Percentiles rank a stretch among this genome's conserved stretches.
These are phyloP conservation scores for Chenopodium formosanum DNA, from an alignment of 148 eudicot species.

Conservation along the genomic window DNA sequence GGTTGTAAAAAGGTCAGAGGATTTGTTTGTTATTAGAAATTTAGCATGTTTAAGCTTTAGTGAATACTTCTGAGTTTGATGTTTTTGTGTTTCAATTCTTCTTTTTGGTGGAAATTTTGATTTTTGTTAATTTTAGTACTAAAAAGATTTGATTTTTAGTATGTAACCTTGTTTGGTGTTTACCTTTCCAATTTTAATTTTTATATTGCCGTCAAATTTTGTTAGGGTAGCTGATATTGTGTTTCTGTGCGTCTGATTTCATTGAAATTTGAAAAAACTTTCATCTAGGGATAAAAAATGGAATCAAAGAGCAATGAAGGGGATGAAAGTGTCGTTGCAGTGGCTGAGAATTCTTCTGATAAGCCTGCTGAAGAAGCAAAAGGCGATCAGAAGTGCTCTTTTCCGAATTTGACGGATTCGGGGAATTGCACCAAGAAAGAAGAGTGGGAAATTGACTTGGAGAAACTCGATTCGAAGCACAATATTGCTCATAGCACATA, in stretches of 20 bases:
- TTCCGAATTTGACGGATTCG: conserved; percentile 25
- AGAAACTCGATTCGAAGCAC: conserved; percentile 60
- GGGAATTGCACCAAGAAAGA: conserved; percentile 43
- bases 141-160: background rate
- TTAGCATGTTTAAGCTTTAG: background rate
- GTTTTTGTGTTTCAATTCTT: background rate
- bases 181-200: background rate
- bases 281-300: conserved; percentile 30
- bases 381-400: conserved; percentile 10
- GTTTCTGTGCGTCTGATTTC: background rate
- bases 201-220: background rate
- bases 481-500: conserved; percentile 80
- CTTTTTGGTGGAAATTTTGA: conserved; percentile 2
- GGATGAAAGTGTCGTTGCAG: conserved; percentile 30
- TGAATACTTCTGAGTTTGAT: background rate
- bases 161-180: conserved; percentile 8
- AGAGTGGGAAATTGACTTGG: conserved; percentile 81
- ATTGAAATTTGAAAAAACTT: background rate
- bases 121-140: background rate
- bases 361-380: conserved; percentile 30
- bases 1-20: conserved; percentile 6
- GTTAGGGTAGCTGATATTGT: background rate
- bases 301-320: conserved; percentile 41
- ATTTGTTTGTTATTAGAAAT: conserved; percentile 6
- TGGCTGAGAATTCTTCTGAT: conserved; percentile 30